A percentile compares a stretch with the other conserved stretches of the same genome.
These are phyloP conservation scores for Trichocomaceae sp. DNA, from an alignment of 2,329 filamentous ascomycete species.

Conservation along the genomic window DNA sequence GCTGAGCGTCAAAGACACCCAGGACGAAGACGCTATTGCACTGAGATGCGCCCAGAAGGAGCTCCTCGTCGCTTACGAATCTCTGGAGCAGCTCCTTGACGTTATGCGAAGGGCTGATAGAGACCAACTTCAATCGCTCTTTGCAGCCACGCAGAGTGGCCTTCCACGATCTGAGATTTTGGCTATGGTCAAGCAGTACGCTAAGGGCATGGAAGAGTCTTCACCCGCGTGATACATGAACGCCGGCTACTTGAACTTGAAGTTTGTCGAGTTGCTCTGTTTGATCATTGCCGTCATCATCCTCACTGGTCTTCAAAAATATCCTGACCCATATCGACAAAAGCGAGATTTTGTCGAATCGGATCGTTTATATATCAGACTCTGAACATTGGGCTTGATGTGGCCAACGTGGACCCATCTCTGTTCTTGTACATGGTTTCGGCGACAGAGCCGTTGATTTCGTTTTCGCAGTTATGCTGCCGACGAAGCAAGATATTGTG, in stretches of 20 bases:
- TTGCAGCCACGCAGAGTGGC: background rate
- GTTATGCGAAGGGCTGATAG: constrained; percentile 2
- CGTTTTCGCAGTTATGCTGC: background rate
- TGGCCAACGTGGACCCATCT: background rate
- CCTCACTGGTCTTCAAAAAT: background rate
- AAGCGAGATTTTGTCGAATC: background rate
- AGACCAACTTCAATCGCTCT: background rate
- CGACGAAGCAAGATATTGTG: background rate
- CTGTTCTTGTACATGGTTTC: background rate
- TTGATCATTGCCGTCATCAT: background rate
- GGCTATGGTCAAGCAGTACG: constrained; percentile 1
- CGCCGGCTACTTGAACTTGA: background rate
- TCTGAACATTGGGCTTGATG: background rate
- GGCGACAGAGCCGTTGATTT: background rate
- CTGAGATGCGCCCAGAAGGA: background rate
- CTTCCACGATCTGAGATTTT: constrained; percentile 1
- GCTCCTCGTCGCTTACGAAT: background rate
- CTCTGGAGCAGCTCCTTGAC: constrained; percentile 5
- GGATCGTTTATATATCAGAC: background rate
- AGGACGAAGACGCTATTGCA: background rate
- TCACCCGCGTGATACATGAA: background rate
- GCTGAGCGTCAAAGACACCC: background rate
- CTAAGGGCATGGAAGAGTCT: background rate
- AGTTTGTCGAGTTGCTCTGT: background rate
- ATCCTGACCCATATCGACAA: background rate